Conservation (phyloP, 306 rosid genomes). For the Corylus heterophylla region DNA sequence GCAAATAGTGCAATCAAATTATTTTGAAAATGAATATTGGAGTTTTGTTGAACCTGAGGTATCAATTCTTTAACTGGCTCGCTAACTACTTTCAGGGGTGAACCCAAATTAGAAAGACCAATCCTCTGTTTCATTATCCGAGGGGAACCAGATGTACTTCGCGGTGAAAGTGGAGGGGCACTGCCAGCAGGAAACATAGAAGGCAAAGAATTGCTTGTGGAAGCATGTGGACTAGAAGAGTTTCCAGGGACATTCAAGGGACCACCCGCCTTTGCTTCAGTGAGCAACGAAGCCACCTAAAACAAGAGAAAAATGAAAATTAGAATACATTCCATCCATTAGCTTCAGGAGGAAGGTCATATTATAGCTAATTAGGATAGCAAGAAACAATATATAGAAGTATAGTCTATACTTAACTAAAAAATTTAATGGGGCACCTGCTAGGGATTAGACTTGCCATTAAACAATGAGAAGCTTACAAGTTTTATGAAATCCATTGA, state of each 20-base stretch:
- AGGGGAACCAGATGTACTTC: constrained; percentile 94
- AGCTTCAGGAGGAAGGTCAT: constrained; percentile 4
- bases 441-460: not conserved
- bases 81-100: constrained; percentile 89
- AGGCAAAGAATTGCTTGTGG: constrained; percentile 70
- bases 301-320: constrained; percentile 19
- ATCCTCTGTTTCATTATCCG: constrained; percentile 85
- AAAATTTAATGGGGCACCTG: no score
- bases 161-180: constrained; percentile 96
- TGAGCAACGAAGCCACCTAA: constrained; percentile 75
- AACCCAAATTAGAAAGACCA: constrained; percentile 88
- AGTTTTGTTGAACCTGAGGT: constrained; percentile 77
- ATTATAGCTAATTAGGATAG: not conserved
- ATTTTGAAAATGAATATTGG: constrained; percentile 11
- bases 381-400: not conserved
- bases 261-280: constrained; percentile 87
- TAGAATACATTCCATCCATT: not conserved
- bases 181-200: constrained; percentile 99
- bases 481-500: not conserved
- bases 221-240: constrained; percentile 91
- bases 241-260: constrained; percentile 91
- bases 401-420: not conserved
- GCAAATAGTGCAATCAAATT: constrained; percentile 1
- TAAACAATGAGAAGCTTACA: not conserved
- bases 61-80: constrained; percentile 94